Evolutionary conservation across 306 rosid species (phyloP), one percentile per base, ranked within the genome.

Genomic region (Castanospermum australe): DNA sequence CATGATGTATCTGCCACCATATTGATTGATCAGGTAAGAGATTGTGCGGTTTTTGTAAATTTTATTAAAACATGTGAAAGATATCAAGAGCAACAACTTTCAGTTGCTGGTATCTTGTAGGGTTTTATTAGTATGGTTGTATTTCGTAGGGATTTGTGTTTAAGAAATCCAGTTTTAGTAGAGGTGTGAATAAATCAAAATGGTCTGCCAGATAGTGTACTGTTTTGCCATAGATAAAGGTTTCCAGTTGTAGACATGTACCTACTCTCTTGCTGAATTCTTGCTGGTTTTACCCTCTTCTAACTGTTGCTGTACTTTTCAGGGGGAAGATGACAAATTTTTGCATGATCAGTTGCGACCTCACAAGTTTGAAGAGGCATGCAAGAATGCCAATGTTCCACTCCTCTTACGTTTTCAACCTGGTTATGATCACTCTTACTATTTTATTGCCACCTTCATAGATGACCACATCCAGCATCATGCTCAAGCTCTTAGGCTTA

Each of bases 401-500:
- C 88, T 95, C 41, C 81, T 79, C 48, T 50, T 95, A 73, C 83
- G 98, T 54, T 63, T 85, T 71, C 99, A 95, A 60, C 92, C 95
- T 9, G 95, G 98, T 41, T 95, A 95, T 72, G 93, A 92, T 79
- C 99, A 95, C 87, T 87, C 93, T 10, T 94, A 88, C 84, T 86
- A 45, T 82, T 95, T 95, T 54, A 81, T 92, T 63, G 82, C 99
- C 80, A 86, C 99, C 80, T 92, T 94, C 91, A 87, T 94, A 17
- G 97, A 92, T 11, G 99, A 94, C 85, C 99, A 92, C 89, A 91
- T 95, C 79, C 83, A 47, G 21, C 97, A 92, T 89, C 98, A 92
- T 79, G 94, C 92, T 85, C 97, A 95, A 85, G 97, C 96, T 71
- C 95, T 94, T 81, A 82, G 83, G 55, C 89, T 83, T 54, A 75